A percentile compares a stretch with the other conserved stretches of the same genome.
Conservation (phyloP, 345 rosid genomes). For the Draba incana region DNA sequence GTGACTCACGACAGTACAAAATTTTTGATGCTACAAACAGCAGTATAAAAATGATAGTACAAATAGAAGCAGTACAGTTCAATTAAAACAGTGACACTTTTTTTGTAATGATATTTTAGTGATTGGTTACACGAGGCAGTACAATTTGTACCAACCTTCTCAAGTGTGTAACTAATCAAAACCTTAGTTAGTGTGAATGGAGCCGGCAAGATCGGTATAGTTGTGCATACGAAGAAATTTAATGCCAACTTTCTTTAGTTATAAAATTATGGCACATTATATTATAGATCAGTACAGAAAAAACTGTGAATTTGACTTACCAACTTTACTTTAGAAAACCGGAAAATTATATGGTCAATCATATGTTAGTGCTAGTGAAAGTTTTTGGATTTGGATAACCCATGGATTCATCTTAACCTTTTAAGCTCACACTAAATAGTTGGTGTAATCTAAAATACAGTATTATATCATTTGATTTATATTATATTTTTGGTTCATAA, state of each 20-base stretch:
- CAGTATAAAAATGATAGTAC: too few relatives aligned
- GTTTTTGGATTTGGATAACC: background rate
- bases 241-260: background rate
- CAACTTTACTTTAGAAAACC: background rate
- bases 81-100: too few relatives aligned
- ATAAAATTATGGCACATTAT: background rate
- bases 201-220: slow-evolving; percentile 14
- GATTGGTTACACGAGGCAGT: too few relatives aligned
- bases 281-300: background rate
- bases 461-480: too few relatives aligned
- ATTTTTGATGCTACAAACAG: too few relatives aligned
- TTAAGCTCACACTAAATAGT: background rate
- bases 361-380: background rate
- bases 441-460: too few relatives aligned
- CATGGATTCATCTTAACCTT: background rate
- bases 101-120: too few relatives aligned
- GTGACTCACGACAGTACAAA: too few relatives aligned
- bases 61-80: too few relatives aligned
- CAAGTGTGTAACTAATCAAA: too few relatives aligned
- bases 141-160: too few relatives aligned
- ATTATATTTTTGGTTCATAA: background rate
- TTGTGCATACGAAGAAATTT: background rate
- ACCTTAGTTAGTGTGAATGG: background rate
- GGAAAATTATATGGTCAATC: background rate
- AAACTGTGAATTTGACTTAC: background rate